Conservation (phyloP, 2,329 filamentous ascomycete species). For the Penicillium paneum region DNA sequence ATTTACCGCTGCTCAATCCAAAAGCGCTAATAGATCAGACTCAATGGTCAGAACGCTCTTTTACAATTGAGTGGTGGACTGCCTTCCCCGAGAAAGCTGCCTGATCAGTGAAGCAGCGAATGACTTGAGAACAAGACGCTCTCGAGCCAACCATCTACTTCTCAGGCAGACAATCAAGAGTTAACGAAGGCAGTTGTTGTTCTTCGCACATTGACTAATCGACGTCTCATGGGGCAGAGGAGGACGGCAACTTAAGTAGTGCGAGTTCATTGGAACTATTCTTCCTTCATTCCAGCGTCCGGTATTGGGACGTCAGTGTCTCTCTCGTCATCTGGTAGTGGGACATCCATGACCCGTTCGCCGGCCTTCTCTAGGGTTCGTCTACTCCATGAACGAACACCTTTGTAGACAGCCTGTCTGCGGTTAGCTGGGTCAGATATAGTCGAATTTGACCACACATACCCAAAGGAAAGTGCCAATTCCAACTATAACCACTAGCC, state of each 20-base stretch:
- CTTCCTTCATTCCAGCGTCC: constrained; percentile 43
- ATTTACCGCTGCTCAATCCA: constrained; percentile 34
- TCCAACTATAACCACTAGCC: constrained; percentile 75
- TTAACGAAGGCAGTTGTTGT: constrained; percentile 42
- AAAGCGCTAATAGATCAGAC: constrained; percentile 17
- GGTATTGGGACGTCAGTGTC: constrained; percentile 36
- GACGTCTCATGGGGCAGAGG: constrained; percentile 72
- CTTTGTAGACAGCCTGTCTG: constrained; percentile 72
- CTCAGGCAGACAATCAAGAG: constrained; percentile 27
- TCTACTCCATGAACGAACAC: constrained; percentile 69
- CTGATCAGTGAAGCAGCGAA: constrained; percentile 25
- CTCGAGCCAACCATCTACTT: constrained; percentile 21
- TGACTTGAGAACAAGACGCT: constrained; percentile 35
- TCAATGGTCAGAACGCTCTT: constrained; percentile 19
- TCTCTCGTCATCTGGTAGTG: constrained; percentile 52
- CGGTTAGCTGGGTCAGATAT: constrained; percentile 19
- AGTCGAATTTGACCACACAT: constrained; percentile 39
- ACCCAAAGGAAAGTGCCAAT: constrained; percentile 74
- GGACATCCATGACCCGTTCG: constrained; percentile 76
- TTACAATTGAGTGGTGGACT: constrained; percentile 28
- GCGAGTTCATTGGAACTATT: constrained; percentile 49
- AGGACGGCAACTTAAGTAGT: constrained; percentile 96
- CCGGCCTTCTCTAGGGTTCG: constrained; percentile 72
- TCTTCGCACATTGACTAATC: constrained; percentile 98
- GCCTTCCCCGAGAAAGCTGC: constrained; percentile 29